Evolutionary conservation across 2,329 filamentous ascomycete species (phyloP), one percentile per base, ranked within the genome.

Genomic region (Onygenales sp.): DNA sequence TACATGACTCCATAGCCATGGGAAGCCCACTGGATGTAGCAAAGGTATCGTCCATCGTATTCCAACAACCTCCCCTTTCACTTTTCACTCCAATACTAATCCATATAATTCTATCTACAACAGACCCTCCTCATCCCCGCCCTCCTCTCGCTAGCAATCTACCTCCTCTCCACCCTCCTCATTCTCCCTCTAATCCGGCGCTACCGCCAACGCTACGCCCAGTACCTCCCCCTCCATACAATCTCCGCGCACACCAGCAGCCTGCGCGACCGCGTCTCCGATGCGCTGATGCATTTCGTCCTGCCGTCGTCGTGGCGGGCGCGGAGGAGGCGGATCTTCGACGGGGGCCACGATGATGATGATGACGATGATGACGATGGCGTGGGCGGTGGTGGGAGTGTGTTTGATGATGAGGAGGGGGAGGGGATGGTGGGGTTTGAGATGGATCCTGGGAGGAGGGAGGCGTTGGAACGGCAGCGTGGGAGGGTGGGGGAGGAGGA

Each of bases 61-160:
- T 7, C 21, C 9, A 32, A 14, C 35, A 44, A 31, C 27, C n/a
- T 46, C 6, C 33, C 44, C 44, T 10, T 11, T n/a, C n/a, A 13
- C 33, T 8, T 10, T 11, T n/a, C n/a, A 13, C 33, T 8, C 36
- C 21, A 50, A 27, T 7, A 43, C 5, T 36, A 52, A 31, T 2
- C 10, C 38, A 52, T 13, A n/a, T 13, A 50, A 42, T 3, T 8
- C 35, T 7, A 31, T 38, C 27, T 42, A 21, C 39, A 14, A 32
- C 50, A 90, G 86, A 86, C 84, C 5, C 72, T 90, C 57, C 68
- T 89, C 61, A 72, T 88, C 58, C 86, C 87, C 36, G 85, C 85
- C 51, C 63, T 84, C 64, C 83, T 89, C 64, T 86, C 86, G 45
- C 76, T 89, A 47, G 69, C 80, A 57, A 72, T 89, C 59, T 91